Base-by-base conservation (phyloP, 2,329 filamentous ascomycete genomes). In the Scorias spongiosa region DNA sequence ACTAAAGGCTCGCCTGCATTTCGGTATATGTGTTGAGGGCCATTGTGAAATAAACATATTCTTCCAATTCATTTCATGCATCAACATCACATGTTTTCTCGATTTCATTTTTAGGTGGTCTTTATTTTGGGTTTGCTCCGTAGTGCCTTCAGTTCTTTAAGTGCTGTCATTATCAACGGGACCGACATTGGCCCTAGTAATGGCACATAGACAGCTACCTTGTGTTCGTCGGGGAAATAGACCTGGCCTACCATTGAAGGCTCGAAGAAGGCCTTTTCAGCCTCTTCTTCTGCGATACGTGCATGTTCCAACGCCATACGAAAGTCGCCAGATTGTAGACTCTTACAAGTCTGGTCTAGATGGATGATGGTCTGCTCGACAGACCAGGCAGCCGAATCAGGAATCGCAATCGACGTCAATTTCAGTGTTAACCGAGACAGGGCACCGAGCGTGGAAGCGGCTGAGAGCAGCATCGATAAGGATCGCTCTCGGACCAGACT, bases 221-320 rank as follows among this genome's bases (percentile, higher is more conserved):
- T 98, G 63, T 98, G 91, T 66, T 98, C 91, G 57, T 98, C 91
- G 0, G 91, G 91, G 62, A 98, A 98, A 63, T 96, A 98, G 2
- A 96, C 80, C 66, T 96, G 91, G 0, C 88, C 91, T 10, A 98
- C 91, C 91, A 98, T 98, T 57, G 84, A 93, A 65, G 93, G 93
- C 64, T 98, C 91, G 54, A 98, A 98, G 64, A 98, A 98, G 0
- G 89, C 89, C 48, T 82, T 79, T 61, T 98, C 91, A 0, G 87
- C 89, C 58, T 93, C 86, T 2, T 77, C 75, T 63, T 95, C 88
- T 5, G 91, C 91, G 40, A 86, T 77, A 9, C 84, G 76, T 0
- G 89, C 89, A 59, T 89, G 80, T 49, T 80, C 75, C 34, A 98
- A 67, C 0, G 87, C 88, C 6, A 64, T 63, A 26, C 79, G 73